Conservation (phyloP, 2,329 filamentous ascomycete genomes). For the Verticillium nubilum region DNA sequence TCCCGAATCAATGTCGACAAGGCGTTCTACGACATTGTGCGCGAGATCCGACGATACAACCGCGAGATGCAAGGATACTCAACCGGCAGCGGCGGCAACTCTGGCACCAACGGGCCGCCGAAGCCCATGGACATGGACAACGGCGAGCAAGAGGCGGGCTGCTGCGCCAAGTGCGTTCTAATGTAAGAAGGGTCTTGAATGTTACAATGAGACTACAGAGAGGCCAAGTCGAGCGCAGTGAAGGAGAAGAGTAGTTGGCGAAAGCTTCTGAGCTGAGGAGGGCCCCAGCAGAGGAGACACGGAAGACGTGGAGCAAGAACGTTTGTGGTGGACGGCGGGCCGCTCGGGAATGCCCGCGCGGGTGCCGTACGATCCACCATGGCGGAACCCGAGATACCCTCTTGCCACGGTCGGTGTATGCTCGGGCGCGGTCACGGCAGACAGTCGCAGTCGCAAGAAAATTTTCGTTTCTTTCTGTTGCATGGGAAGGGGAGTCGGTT, state of each 20-base stretch:
- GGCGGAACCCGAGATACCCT: conserved; percentile 1
- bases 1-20: conserved; percentile 97
- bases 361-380: not conserved
- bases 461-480: conserved; percentile 20
- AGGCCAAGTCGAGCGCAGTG: not conserved
- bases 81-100: conserved; percentile 59
- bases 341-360: not conserved
- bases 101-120: conserved; percentile 54
- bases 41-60: conserved; percentile 97
- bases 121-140: conserved; percentile 78
- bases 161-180: conserved; percentile 80
- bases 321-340: conserved; percentile 3
- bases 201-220: not conserved
- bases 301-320: not conserved
- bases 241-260: not conserved
- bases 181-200: conserved; percentile 57
- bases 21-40: conserved; percentile 96
- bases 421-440: not conserved
- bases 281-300: not conserved
- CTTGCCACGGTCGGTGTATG: conserved; percentile 1
- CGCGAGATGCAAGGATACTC: conserved; percentile 92
- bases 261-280: not conserved
- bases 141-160: conserved; percentile 63
- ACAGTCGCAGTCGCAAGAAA: conserved; percentile 7
- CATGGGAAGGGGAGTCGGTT: conserved; percentile 32